Conservation (phyloP, 2,329 filamentous ascomycete species). For the Botrytis hyacinthi region DNA sequence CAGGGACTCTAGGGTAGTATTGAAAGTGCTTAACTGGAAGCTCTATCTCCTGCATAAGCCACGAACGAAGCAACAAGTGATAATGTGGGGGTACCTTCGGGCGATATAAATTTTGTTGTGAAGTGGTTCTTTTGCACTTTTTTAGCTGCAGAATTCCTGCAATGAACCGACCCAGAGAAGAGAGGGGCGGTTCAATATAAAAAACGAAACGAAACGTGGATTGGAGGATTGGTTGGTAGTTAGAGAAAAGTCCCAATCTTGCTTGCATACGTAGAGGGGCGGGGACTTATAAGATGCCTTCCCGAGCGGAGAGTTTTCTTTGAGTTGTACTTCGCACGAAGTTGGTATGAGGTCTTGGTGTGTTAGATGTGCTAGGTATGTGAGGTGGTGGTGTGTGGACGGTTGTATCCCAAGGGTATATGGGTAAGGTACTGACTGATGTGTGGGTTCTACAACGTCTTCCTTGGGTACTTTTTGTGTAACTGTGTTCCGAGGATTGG, state of each 20-base stretch:
- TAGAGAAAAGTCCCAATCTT: neutral
- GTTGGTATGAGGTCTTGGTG: neutral
- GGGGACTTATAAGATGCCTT: slow-evolving; percentile 17
- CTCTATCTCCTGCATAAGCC: slow-evolving; percentile 21
- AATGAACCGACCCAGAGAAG: neutral
- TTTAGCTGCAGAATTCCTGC: slow-evolving; percentile 9
- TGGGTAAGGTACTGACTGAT: slow-evolving; percentile 15
- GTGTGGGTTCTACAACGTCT: slow-evolving; percentile 16
- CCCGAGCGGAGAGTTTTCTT: slow-evolving; percentile 10
- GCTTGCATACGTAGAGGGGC: slow-evolving; percentile 20
- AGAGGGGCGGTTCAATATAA: neutral
- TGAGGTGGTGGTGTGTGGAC: slow-evolving; percentile 5
- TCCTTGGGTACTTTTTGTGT: neutral
- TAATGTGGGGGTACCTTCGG: slow-evolving; percentile 9
- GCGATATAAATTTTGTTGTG: neutral
- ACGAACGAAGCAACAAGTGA: slow-evolving; percentile 6
- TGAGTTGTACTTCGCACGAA: neutral
- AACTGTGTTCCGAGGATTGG: slow-evolving; percentile 1
- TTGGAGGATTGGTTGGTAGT: slow-evolving; percentile 6
- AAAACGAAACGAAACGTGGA: neutral
- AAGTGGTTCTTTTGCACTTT: slow-evolving; percentile 12
- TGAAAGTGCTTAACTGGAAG: slow-evolving; percentile 12
- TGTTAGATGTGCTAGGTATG: neutral
- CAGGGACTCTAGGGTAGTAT: slow-evolving; percentile 3
- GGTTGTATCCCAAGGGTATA: slow-evolving; percentile 1